phyloP scores from a whole-genome alignment of 163 green algal genomes.

The Scenedesmus sp. region DNA sequence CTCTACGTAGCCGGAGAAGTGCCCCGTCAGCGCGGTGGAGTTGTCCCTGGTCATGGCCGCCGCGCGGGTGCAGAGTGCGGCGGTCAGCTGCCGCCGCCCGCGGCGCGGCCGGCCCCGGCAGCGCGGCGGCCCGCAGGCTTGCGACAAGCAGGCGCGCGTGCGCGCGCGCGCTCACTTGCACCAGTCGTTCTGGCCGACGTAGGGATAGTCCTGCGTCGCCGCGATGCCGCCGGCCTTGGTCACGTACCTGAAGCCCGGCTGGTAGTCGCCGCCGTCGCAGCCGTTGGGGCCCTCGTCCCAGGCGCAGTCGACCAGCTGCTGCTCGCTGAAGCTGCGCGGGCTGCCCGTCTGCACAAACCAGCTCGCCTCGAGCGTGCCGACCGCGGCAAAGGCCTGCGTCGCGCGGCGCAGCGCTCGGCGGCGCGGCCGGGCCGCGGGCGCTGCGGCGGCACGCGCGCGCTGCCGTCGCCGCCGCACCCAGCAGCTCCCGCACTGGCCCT shows the following conservation, averaged over 20 bases:
- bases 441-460: no score
- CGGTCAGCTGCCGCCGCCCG: no score
- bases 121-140: no score
- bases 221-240: constrained; percentile 61
- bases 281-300: constrained; percentile 65
- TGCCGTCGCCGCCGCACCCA: not conserved
- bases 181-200: constrained; percentile 54
- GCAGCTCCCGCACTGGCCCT: constrained; percentile 27
- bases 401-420: no score
- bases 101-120: no score
- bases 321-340: constrained; percentile 72
- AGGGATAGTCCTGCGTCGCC: constrained; percentile 59
- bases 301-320: constrained; percentile 86
- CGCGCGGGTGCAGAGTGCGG: no score
- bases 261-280: constrained; percentile 68
- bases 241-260: constrained; percentile 58
- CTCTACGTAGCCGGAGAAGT: constrained; percentile 54
- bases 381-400: constrained; percentile 55
- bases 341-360: constrained; percentile 46
- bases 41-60: constrained; percentile 40
- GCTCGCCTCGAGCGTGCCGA: constrained; percentile 52
- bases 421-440: no score
- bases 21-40: constrained; percentile 38
- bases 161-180: no score
- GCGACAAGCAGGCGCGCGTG: no score